Percentiles rank a stretch among this genome's conserved stretches.
These are phyloP conservation scores for Clitopilus passeckerianus DNA, from an alignment of 768 basidiomycete species.

Conservation along the genomic window DNA sequence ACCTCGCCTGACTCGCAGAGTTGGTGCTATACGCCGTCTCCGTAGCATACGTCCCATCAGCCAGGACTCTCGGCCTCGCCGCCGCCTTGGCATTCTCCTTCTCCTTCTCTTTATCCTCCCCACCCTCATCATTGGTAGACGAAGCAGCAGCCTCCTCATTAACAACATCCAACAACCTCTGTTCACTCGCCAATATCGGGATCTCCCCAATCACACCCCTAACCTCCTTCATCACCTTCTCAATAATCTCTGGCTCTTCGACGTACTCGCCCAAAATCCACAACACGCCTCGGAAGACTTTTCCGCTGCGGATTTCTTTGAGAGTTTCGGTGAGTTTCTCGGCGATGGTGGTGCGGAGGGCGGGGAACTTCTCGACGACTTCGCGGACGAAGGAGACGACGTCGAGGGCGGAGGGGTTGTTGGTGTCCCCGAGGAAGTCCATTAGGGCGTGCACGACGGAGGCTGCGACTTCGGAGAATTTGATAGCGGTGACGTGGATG, in stretches of 20 bases:
- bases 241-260: constrained; percentile 60
- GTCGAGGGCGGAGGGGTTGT: constrained; percentile 92
- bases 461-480: constrained; percentile 94
- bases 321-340: constrained; percentile 82
- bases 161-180: constrained; percentile 74
- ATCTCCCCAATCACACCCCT: constrained; percentile 90
- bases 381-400: constrained; percentile 82
- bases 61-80: constrained; percentile 72
- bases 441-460: constrained; percentile 91
- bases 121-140: constrained; percentile 40
- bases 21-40: constrained; percentile 82
- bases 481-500: constrained; percentile 94
- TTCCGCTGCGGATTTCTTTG: constrained; percentile 88
- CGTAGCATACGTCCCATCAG: constrained; percentile 97
- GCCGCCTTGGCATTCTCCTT: constrained; percentile 41
- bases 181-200: constrained; percentile 93
- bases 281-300: constrained; percentile 92
- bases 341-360: constrained; percentile 74
- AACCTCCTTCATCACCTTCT: constrained; percentile 69
- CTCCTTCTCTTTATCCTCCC: constrained; percentile 44
- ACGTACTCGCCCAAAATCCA: constrained; percentile 99
- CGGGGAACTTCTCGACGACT: constrained; percentile 96
- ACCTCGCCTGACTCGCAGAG: constrained; percentile 43
- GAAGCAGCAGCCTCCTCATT: constrained; percentile 31
- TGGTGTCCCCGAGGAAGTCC: constrained; percentile 93